Evolutionary conservation across 2,329 filamentous ascomycete species (phyloP).

Genomic region (Neoarthrinium moseri): DNA sequence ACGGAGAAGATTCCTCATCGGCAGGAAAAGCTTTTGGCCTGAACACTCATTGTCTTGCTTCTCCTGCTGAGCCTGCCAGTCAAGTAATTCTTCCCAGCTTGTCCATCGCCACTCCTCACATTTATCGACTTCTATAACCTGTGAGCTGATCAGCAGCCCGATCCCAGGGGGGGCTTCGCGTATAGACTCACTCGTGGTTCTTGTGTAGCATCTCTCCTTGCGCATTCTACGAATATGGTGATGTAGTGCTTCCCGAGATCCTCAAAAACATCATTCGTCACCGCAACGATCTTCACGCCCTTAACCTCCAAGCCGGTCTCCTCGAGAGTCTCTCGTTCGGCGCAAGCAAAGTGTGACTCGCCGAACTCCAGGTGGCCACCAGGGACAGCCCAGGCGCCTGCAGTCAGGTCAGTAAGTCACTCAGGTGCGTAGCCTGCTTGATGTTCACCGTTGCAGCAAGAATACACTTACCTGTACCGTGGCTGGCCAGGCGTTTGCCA

Average conservation of each 20-base stretch:
- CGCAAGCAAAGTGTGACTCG: constrained; percentile 62
- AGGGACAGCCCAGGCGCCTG: constrained; percentile 65
- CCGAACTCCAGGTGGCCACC: constrained; percentile 74
- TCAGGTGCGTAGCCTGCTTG: not conserved
- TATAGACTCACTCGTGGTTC: constrained; percentile 49
- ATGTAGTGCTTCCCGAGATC: constrained; percentile 66
- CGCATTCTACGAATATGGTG: constrained; percentile 65
- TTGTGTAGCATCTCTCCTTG: constrained; percentile 43
- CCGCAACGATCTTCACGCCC: constrained; percentile 51
- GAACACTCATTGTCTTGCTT: not conserved
- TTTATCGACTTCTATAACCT: not conserved
- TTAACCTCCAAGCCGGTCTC: constrained; percentile 65
- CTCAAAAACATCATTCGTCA: constrained; percentile 67
- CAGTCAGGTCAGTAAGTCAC: not conserved
- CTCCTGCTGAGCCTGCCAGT: not conserved
- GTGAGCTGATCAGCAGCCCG: not conserved
- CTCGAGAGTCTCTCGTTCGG: constrained; percentile 65
- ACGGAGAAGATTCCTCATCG: not conserved
- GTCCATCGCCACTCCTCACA: not conserved
- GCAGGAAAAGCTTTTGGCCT: not conserved
- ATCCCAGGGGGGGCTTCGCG: not conserved
- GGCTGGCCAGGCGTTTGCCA: constrained; percentile 46
- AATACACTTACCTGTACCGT: too few relatives aligned
- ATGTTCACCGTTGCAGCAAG: too few relatives aligned
- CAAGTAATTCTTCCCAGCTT: not conserved